A percentile compares a stretch with the other conserved stretches of the same genome.
Conservation (phyloP, 2,329 filamentous ascomycete genomes). For the Curvularia hawaiiensis region DNA sequence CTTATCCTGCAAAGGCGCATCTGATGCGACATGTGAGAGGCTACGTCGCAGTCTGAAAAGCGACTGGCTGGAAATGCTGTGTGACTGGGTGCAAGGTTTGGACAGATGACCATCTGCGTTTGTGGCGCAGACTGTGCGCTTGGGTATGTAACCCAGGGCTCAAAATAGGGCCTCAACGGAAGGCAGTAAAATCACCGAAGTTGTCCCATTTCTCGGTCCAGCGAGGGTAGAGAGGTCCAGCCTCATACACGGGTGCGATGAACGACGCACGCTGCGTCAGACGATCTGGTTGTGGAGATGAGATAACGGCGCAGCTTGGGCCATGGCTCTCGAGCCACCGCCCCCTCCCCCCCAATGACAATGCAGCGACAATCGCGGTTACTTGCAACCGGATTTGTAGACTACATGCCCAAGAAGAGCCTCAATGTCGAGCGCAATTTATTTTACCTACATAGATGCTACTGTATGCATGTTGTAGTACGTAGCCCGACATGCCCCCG, state of each 20-base stretch:
- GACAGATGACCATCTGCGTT: neutral
- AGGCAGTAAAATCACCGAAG: neutral
- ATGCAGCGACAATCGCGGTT: neutral
- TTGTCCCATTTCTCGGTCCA: neutral
- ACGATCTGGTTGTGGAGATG: neutral
- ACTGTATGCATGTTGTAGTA: neutral
- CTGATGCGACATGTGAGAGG: neutral
- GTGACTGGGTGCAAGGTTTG: neutral
- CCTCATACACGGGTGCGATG: neutral
- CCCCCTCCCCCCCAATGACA: too few relatives aligned
- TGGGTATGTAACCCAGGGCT: neutral
- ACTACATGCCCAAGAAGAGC: neutral
- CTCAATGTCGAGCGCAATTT: neutral
- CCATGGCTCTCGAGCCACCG: neutral
- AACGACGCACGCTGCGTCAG: neutral
- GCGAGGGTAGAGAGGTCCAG: neutral
- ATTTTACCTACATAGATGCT: too few relatives aligned
- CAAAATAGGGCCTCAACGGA: neutral
- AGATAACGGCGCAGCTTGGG: neutral
- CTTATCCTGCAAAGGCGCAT: constrained; percentile 7
- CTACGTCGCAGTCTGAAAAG: neutral
- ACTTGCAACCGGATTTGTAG: neutral
- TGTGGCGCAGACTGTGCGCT: neutral
- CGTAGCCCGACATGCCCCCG: neutral
- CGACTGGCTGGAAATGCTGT: neutral